Evolutionary conservation across 106 monocot genomes (phyloP).

Genomic region (Acanthochlamys bracteata): DNA sequence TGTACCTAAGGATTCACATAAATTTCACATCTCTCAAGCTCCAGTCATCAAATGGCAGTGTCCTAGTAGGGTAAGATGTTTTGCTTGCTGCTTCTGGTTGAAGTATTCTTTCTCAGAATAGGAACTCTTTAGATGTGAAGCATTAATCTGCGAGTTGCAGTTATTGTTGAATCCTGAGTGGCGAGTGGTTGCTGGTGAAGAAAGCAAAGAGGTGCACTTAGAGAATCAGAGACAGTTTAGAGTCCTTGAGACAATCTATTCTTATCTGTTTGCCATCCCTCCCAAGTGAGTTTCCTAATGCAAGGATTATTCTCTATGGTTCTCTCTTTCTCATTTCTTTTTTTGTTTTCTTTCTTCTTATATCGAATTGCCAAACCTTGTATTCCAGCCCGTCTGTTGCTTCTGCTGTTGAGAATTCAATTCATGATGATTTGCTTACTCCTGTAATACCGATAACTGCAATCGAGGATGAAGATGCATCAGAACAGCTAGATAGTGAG

Average conservation of each 20-base stretch:
- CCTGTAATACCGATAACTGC: constrained; percentile 64
- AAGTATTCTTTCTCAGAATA: neutral
- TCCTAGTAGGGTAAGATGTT: constrained; percentile 45
- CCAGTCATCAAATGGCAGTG: constrained; percentile 59
- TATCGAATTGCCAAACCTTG: neutral
- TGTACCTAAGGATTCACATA: constrained; percentile 4
- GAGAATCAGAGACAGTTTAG: constrained; percentile 49
- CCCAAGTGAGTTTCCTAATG: constrained; percentile 39
- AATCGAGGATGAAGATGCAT: constrained; percentile 64
- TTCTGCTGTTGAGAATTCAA: constrained; percentile 22
- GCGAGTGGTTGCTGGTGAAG: constrained; percentile 81
- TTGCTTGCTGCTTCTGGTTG: constrained; percentile 1
- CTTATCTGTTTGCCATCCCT: constrained; percentile 61
- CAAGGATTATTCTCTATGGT: neutral
- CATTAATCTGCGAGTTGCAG: constrained; percentile 15
- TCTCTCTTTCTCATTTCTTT: constrained; percentile 3
- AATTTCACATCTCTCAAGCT: constrained; percentile 38
- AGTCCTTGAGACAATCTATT: constrained; percentile 83
- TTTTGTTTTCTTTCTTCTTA: constrained; percentile 2
- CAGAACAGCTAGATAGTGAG: constrained; percentile 22
- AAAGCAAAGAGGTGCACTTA: constrained; percentile 51
- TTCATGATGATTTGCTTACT: constrained; percentile 34
- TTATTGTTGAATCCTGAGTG: constrained; percentile 51
- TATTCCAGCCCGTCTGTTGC: constrained; percentile 52
- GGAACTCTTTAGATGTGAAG: neutral